These are phyloP conservation scores for Trichopus zeylanicus DNA, from an alignment of 116 monocot species.

Conservation along the genomic window DNA sequence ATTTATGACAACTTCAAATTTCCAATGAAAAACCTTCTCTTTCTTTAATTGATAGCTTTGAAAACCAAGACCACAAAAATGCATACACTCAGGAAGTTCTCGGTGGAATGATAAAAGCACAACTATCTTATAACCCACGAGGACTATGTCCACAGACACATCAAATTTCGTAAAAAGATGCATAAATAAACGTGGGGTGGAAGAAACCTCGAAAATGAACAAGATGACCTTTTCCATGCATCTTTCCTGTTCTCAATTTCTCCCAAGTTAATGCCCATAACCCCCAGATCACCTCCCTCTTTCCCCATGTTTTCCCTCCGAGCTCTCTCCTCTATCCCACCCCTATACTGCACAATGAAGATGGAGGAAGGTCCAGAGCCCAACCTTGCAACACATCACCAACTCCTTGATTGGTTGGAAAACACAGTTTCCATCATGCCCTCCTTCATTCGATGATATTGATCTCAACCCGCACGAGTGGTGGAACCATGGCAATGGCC, in stretches of 20 bases:
- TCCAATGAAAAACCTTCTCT: no score
- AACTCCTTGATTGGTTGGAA: constrained; percentile 54
- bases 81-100: neutral
- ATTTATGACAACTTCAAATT: no score
- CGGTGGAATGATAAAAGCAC: neutral
- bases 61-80: neutral
- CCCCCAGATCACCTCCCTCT: neutral
- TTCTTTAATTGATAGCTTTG: no score
- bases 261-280: neutral
- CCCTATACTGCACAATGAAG: constrained; percentile 9
- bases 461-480: constrained; percentile 21
- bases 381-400: constrained; percentile 8
- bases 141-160: neutral
- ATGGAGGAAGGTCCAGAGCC: constrained; percentile 18
- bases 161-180: neutral
- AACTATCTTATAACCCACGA: neutral
- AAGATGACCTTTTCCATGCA: no score
- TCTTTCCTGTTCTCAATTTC: neutral
- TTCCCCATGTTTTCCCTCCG: neutral
- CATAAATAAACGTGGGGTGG: neutral
- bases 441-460: constrained; percentile 22
- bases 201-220: neutral
- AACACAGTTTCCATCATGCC: constrained; percentile 44
- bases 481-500: constrained; percentile 29
- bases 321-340: constrained; percentile 4